Evolutionary conservation across 148 eudicot genomes (phyloP).

Genomic region (Simmondsia chinensis): DNA sequence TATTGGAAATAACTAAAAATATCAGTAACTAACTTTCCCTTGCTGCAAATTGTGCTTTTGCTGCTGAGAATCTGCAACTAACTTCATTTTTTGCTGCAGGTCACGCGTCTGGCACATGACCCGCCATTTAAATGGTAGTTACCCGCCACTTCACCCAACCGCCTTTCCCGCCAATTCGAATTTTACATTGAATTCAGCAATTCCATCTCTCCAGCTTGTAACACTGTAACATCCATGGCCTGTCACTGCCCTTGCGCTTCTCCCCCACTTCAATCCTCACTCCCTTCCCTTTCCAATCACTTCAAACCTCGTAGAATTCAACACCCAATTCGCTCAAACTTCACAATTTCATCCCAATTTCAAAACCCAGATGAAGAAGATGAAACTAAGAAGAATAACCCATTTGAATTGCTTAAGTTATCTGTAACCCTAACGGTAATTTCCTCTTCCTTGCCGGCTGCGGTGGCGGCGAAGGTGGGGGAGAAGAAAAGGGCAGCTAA

Average conservation of each 20-base stretch:
- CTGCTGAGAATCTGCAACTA: no score
- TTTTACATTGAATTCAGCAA: no score
- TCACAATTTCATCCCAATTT: constrained; percentile 25
- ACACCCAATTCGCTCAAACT: constrained; percentile 10
- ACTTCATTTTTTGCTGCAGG: no score
- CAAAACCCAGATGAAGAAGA: constrained; percentile 19
- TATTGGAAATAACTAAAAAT: no score
- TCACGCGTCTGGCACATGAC: no score
- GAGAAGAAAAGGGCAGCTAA: constrained; percentile 47
- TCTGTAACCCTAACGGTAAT: constrained; percentile 68
- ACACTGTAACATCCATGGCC: constrained; percentile 32
- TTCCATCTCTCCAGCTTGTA: no score
- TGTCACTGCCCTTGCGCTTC: constrained; percentile 23
- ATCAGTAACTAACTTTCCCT: no score
- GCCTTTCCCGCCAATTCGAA: no score
- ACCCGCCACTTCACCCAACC: no score
- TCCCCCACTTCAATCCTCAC: constrained; percentile 28
- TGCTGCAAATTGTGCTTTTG: no score
- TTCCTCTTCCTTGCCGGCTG: constrained; percentile 52
- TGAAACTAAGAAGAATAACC: constrained; percentile 12
- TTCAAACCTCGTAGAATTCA: constrained; percentile 17
- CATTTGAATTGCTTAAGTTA: constrained; percentile 32
- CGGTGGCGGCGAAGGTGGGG: constrained; percentile 49
- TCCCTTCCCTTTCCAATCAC: constrained; percentile 10
- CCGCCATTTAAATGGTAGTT: no score